A percentile compares a stretch with the other conserved stretches of the same genome.
phyloP scores from a whole-genome alignment of 1,284 basidiomycete genomes.

The Cryptococcus sp. region DNA sequence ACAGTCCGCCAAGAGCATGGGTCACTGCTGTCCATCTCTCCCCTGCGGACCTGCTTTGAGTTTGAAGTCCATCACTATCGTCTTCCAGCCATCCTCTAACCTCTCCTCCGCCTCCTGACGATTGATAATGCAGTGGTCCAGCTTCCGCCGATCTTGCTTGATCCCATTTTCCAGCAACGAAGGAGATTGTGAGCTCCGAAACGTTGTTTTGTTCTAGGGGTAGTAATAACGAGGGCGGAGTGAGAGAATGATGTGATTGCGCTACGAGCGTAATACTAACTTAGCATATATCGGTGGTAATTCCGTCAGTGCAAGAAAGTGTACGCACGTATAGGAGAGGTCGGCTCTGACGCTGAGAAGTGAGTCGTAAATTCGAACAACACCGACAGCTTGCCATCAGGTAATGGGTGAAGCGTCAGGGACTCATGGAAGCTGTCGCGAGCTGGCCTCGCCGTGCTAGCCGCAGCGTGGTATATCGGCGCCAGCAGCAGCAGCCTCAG shows the following conservation, averaged over 20 bases:
- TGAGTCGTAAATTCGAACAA: slow-evolving; percentile 80
- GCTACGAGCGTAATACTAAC: too few species aligned
- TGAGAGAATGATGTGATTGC: slow-evolving; percentile 80
- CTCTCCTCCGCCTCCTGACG: slow-evolving; percentile 80
- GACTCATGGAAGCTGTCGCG: slow-evolving; percentile 59
- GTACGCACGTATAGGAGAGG: slow-evolving; percentile 12
- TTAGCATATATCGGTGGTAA: background rate
- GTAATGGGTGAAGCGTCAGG: slow-evolving; percentile 70
- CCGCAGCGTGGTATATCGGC: slow-evolving; percentile 9
- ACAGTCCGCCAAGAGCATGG: slow-evolving; percentile 86
- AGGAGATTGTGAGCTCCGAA: slow-evolving; percentile 79
- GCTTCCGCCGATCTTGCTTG: slow-evolving; percentile 76
- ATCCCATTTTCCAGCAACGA: slow-evolving; percentile 90
- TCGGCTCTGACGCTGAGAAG: slow-evolving; percentile 44
- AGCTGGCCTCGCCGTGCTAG: background rate
- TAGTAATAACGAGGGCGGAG: slow-evolving; percentile 82
- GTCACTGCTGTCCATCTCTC: slow-evolving; percentile 80
- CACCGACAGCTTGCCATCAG: slow-evolving; percentile 80
- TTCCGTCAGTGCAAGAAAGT: background rate
- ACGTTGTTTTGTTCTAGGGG: slow-evolving; percentile 80
- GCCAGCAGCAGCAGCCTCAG: slow-evolving; percentile 11
- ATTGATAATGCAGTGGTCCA: slow-evolving; percentile 62
- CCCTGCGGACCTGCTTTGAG: slow-evolving; percentile 57
- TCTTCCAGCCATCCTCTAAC: slow-evolving; percentile 85
- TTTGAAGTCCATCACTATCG: slow-evolving; percentile 56